Conservation (phyloP, 1,284 basidiomycete species). For the Mycosarcoma mackinlayi region DNA sequence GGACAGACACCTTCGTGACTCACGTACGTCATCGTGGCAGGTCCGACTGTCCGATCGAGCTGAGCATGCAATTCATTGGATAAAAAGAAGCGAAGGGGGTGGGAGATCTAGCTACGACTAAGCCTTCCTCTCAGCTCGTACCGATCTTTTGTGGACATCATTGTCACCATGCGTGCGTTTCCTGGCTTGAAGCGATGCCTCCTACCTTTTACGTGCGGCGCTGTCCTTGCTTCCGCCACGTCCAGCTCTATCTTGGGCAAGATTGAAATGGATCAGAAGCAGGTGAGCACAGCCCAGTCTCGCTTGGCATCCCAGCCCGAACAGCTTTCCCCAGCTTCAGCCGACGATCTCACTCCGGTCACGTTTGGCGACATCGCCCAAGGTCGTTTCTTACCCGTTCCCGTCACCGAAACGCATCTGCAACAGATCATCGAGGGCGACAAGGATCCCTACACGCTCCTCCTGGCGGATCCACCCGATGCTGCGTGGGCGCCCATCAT, state of each 20-base stretch:
- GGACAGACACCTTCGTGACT: too few relatives aligned
- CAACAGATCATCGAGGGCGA: constrained; percentile 4
- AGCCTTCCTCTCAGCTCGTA: too few relatives aligned
- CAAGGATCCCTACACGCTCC: neutral
- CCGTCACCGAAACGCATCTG: neutral
- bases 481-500: constrained; percentile 11
- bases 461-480: constrained; percentile 12
- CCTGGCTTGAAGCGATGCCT: neutral
- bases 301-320: neutral
- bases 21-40: neutral
- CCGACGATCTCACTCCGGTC: neutral
- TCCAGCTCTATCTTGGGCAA: neutral
- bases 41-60: neutral
- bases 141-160: neutral
- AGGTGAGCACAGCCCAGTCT: neutral
- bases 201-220: neutral
- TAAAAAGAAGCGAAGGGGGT: neutral
- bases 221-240: neutral
- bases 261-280: neutral
- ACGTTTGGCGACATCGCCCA: constrained; percentile 14
- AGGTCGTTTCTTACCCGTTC: neutral
- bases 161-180: neutral
- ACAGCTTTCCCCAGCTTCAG: neutral
- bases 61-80: too few relatives aligned
- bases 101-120: too few relatives aligned